Evolutionary conservation across 2,329 filamentous ascomycete species (phyloP).

Genomic region (Lachnellula willkommii): DNA sequence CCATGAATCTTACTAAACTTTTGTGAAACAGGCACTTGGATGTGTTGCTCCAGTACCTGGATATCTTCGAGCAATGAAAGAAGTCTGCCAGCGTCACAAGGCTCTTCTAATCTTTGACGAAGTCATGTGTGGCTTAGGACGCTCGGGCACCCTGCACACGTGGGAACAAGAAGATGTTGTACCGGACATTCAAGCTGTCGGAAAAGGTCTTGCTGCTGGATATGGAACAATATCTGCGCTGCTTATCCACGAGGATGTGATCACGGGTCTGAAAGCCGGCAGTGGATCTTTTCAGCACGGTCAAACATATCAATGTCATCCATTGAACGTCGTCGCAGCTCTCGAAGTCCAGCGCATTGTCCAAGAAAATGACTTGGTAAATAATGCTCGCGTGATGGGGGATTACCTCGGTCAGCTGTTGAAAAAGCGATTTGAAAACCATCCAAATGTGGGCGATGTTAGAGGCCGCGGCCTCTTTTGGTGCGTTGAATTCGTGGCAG

Average conservation of each 20-base stretch:
- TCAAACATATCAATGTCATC: conserved; percentile 1
- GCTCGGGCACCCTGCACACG: conserved; percentile 45
- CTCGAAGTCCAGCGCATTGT: conserved; percentile 1
- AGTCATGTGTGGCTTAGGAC: conserved; percentile 52
- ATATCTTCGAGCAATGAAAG: conserved; percentile 61
- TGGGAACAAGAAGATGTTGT: conserved; percentile 45
- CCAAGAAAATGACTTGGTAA: background rate
- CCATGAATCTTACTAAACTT: background rate
- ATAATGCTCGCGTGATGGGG: background rate
- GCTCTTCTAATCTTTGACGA: conserved; percentile 67
- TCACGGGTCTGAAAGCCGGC: background rate
- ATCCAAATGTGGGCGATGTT: conserved; percentile 1
- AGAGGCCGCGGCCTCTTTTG: background rate
- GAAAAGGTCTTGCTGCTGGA: conserved; percentile 58
- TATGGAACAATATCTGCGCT: conserved; percentile 55
- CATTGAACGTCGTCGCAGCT: background rate
- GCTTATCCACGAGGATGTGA: conserved; percentile 39
- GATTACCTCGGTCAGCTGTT: background rate
- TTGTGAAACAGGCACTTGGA: conserved; percentile 45
- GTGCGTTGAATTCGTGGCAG: background rate
- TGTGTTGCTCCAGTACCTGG: conserved; percentile 58
- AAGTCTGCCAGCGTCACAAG: conserved; percentile 62
- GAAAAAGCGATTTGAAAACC: background rate
- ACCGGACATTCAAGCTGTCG: conserved; percentile 60
- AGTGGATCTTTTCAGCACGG: background rate